Base-by-base conservation (phyloP, 345 rosid genomes). In the Adansonia digitata region DNA sequence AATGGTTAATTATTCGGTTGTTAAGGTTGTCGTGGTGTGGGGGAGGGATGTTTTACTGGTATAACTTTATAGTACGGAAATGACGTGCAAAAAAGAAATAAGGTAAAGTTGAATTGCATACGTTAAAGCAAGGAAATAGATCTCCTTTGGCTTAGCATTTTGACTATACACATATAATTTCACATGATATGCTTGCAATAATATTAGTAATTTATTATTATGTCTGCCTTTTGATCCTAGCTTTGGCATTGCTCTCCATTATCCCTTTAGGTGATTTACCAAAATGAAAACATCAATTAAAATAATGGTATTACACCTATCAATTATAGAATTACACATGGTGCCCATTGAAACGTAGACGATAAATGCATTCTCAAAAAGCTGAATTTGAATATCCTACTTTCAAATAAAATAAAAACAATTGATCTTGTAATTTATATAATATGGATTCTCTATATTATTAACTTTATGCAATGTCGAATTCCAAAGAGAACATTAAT, bases 381-480 rank as follows among this genome's bases (percentile, higher is more conserved):
- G 13, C 3, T 43, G 46, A 43, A 43, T 43, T 11, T 43, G 14
- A 43, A 43, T 11, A 43, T 43, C 46, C 12, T 43, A 9, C 34
- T 3, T 31, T 3, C 34, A 31, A 31, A 31, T 2, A 43, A 43
- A 43, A 43, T 43, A 43, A 43, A 42, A 43, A 43, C 15, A 43
- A 11, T 31, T 31, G 34, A 31, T 31, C 34, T 1, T 31, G 3
- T 31, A 31, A 31, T 31, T 31, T 1, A 31, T 31, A 31, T 31
- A 31, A 31, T 31, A 31, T 3, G 1, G 3, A 31, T 1, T 31
- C 3, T 31, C 34, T 1, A 31, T 31, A 31, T 31, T 31, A 31
- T 31, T 31, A 92, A 92, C 39, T 35, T 2, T 35, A 35, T 35
- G 5, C 5, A 35, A 35, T 35, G 4, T 35, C 5, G 39, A 5